Conservation (phyloP, 129 eudicot species). For the Silybum marianum region DNA sequence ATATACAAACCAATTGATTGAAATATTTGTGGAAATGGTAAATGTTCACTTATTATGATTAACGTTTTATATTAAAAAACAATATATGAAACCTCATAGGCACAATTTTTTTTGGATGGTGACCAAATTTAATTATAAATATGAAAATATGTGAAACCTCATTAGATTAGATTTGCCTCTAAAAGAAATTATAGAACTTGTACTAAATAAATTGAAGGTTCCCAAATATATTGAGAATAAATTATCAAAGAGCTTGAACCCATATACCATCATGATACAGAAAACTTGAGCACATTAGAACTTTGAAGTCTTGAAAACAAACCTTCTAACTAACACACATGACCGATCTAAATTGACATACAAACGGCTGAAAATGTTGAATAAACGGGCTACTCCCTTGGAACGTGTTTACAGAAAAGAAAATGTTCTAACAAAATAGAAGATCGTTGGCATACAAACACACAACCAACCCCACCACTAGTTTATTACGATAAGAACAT, state of each 20-base stretch:
- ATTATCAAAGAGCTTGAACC: neutral
- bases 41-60: too few species aligned
- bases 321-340: neutral
- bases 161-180: neutral
- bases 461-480: conserved; percentile 15
- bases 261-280: neutral
- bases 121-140: too few species aligned
- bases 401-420: conserved; percentile 15
- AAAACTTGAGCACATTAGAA: neutral
- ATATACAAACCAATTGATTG: too few species aligned
- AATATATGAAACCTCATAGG: too few species aligned
- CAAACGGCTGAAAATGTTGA: conserved; percentile 11
- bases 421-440: neutral
- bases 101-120: too few species aligned
- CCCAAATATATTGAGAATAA: neutral
- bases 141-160: too few species aligned
- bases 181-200: too few species aligned
- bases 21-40: too few species aligned
- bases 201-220: neutral
- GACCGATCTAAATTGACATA: conserved; percentile 19
- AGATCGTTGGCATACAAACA: conserved; percentile 19
- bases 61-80: too few species aligned
- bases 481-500: conserved; percentile 10
- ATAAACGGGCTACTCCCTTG: conserved; percentile 20
- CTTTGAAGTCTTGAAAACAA: neutral